Evolutionary conservation across 2,329 filamentous ascomycete genomes (phyloP).

Genomic region (Albophoma yamanashiensis): DNA sequence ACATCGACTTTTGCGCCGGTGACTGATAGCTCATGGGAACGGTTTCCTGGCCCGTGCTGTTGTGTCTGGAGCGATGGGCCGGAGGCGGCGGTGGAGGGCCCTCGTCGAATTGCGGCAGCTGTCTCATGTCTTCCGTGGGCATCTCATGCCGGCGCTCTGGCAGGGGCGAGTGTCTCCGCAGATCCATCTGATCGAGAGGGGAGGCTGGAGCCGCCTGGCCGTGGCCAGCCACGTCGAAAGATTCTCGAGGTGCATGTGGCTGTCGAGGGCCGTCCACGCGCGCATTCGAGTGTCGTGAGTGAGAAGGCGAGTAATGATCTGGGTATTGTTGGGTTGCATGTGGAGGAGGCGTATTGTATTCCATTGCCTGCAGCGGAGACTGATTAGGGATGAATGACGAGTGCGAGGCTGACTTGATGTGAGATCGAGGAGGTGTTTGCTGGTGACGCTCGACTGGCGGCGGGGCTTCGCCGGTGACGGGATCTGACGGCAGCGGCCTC

Average conservation of each 20-base stretch:
- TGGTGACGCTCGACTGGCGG: slow-evolving; percentile 26
- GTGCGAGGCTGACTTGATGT: slow-evolving; percentile 28
- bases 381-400: slow-evolving; percentile 35
- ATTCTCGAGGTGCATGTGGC: slow-evolving; percentile 22
- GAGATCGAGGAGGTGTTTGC: slow-evolving; percentile 36
- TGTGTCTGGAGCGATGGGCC: slow-evolving; percentile 38
- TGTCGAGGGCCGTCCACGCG: slow-evolving; percentile 16
- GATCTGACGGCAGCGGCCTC: slow-evolving; percentile 73
- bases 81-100: slow-evolving; percentile 46
- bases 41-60: slow-evolving; percentile 31
- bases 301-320: slow-evolving; percentile 27
- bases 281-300: slow-evolving; percentile 9
- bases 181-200: slow-evolving; percentile 27
- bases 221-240: slow-evolving; percentile 24
- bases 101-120: slow-evolving; percentile 25
- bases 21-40: slow-evolving; percentile 30
- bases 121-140: slow-evolving; percentile 16
- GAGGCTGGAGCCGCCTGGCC: slow-evolving; percentile 17
- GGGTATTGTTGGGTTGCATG: slow-evolving; percentile 19
- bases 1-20: slow-evolving; percentile 29
- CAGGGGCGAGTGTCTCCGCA: slow-evolving; percentile 20
- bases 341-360: slow-evolving; percentile 35
- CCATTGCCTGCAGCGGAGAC: slow-evolving; percentile 40
- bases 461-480: slow-evolving; percentile 47
- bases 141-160: slow-evolving; percentile 22